phyloP scores from a whole-genome alignment of 345 rosid species.

The Arabidopsis suecica region DNA sequence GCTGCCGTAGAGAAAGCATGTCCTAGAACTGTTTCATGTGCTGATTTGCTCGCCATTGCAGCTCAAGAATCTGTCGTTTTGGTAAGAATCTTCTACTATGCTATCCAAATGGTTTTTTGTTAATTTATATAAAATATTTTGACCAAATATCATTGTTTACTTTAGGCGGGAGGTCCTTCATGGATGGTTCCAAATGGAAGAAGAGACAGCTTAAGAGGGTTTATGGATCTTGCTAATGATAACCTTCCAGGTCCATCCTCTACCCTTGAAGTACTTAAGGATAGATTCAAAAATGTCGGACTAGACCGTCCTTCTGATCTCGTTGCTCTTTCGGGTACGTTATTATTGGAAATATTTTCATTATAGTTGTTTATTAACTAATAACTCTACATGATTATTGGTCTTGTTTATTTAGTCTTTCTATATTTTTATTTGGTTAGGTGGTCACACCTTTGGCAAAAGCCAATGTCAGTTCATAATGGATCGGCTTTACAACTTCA shows the following conservation, averaged over 20 bases:
- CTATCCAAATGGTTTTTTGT: background rate
- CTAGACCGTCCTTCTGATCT: slow-evolving; percentile 40
- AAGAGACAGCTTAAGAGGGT: slow-evolving; percentile 39
- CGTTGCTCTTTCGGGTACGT: slow-evolving; percentile 44
- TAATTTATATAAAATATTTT: background rate
- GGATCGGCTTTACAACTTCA: no score
- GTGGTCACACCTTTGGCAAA: no score
- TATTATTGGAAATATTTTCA: background rate
- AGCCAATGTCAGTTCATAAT: no score
- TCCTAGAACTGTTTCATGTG: slow-evolving; percentile 68
- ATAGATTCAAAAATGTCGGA: background rate
- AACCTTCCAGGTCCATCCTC: slow-evolving; percentile 36
- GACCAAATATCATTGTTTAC: background rate
- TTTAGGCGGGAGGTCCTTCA: slow-evolving; percentile 44
- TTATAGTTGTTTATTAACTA: background rate
- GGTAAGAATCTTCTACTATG: slow-evolving; percentile 38
- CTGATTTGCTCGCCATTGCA: slow-evolving; percentile 63
- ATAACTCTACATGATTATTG: background rate
- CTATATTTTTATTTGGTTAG: background rate
- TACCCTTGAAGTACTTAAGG: slow-evolving; percentile 29
- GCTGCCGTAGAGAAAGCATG: slow-evolving; percentile 58
- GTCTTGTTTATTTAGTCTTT: background rate
- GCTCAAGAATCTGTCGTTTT: slow-evolving; percentile 65
- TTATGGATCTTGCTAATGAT: slow-evolving; percentile 40
- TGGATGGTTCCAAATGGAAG: slow-evolving; percentile 38